phyloP scores from a whole-genome alignment of 108 stramenopile species.

The Schizochytrium sp. region DNA sequence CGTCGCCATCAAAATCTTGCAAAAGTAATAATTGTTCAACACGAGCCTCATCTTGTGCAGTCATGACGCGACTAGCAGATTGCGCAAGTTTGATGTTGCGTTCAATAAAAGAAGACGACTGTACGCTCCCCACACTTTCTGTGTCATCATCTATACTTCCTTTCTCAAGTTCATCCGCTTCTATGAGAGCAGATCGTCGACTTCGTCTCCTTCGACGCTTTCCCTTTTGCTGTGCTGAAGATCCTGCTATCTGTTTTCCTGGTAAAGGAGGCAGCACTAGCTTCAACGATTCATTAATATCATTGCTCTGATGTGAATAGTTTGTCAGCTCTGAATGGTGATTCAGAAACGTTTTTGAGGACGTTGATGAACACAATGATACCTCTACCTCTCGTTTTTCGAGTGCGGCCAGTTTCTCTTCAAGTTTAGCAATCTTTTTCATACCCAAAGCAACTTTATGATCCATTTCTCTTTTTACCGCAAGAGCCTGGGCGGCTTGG shows the following conservation, averaged over 20 bases:
- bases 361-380: background rate
- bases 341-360: background rate
- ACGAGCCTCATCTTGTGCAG: slow-evolving; percentile 13
- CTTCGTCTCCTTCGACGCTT: background rate
- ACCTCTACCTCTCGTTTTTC: background rate
- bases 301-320: background rate
- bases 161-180: background rate
- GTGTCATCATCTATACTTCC: background rate
- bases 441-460: background rate
- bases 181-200: background rate
- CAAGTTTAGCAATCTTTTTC: slow-evolving; percentile 13
- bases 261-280: slow-evolving; percentile 7
- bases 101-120: background rate
- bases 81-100: slow-evolving; percentile 22
- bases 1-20: background rate
- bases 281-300: background rate
- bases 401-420: background rate
- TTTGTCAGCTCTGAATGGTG: background rate
- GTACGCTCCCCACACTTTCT: background rate
- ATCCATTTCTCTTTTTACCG: background rate
- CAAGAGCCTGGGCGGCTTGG: slow-evolving; percentile 11
- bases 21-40: background rate
- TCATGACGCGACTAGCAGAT: background rate
- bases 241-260: background rate
- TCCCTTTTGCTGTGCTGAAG: background rate